phyloP scores from a whole-genome alignment of 2,329 filamentous ascomycete species.

The Allantophomopsis lycopodina region DNA sequence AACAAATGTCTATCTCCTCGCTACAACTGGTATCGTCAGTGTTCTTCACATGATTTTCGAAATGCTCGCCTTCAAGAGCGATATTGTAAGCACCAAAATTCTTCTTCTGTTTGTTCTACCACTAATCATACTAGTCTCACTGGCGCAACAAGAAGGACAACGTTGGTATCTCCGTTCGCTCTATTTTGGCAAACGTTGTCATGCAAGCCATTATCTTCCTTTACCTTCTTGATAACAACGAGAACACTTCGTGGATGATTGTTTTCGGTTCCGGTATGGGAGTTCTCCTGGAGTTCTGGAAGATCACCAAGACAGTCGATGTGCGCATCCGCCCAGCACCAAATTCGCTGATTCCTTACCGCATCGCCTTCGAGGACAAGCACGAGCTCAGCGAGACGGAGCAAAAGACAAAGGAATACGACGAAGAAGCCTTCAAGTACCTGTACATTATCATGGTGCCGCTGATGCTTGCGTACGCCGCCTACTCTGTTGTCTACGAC shows the following conservation, averaged over 20 bases:
- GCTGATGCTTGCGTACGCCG: conserved; percentile 75
- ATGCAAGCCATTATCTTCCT: conserved; percentile 96
- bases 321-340: conserved; percentile 62
- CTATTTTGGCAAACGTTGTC: conserved; percentile 92
- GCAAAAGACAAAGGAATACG: conserved; percentile 96
- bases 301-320: conserved; percentile 90
- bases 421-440: conserved; percentile 94
- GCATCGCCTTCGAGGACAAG: conserved; percentile 85
- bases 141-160: conserved; percentile 99
- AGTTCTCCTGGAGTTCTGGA: conserved; percentile 73
- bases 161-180: conserved; percentile 88
- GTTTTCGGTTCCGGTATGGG: conserved; percentile 64
- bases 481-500: conserved; percentile 85
- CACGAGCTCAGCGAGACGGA: conserved; percentile 91
- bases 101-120: not conserved
- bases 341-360: conserved; percentile 64
- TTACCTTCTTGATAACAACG: conserved; percentile 92
- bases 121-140: conserved; percentile 39
- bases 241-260: conserved; percentile 99
- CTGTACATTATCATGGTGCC: conserved; percentile 89
- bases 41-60: conserved; percentile 92
- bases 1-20: conserved; percentile 84
- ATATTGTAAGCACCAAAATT: conserved; percentile 48
- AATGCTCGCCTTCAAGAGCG: conserved; percentile 90
- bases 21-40: conserved; percentile 70